Evolutionary conservation across 305 asterid genomes (phyloP).

Genomic region (Ilex paraguariensis): DNA sequence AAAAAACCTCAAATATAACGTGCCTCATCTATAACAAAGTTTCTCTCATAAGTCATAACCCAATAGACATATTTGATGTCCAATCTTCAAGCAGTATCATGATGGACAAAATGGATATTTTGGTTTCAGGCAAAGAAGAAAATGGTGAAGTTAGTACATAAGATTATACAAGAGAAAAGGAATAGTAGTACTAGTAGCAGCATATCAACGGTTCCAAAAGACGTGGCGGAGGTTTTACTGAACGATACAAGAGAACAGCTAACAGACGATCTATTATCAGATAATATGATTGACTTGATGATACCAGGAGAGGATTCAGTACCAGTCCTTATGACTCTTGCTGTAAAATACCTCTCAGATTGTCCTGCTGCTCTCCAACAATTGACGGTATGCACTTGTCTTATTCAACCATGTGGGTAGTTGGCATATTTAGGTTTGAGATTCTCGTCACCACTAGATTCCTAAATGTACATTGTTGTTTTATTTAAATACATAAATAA

Average conservation of each 20-base stretch:
- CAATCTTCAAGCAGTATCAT: no score
- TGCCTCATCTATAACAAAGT: no score
- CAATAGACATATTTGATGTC: no score
- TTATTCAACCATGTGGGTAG: not conserved
- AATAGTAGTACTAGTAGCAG: not conserved
- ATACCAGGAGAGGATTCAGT: slow-evolving; percentile 97
- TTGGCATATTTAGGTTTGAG: no score
- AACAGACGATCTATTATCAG: slow-evolving; percentile 69
- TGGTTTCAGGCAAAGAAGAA: slow-evolving; percentile 62
- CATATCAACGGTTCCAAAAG: slow-evolving; percentile 25
- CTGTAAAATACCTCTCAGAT: slow-evolving; percentile 74
- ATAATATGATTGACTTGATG: slow-evolving; percentile 79
- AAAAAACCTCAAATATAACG: no score
- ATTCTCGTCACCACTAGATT: no score
- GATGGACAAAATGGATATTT: not conserved
- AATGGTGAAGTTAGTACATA: slow-evolving; percentile 61
- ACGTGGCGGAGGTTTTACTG: slow-evolving; percentile 62
- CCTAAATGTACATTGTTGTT: no score
- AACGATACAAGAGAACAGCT: slow-evolving; percentile 46
- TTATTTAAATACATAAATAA: no score
- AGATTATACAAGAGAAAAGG: slow-evolving; percentile 53
- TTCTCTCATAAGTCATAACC: no score
- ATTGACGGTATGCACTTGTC: slow-evolving; percentile 36
- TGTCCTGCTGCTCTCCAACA: slow-evolving; percentile 63
- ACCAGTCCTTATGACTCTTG: slow-evolving; percentile 77